phyloP scores from a whole-genome alignment of 2,329 filamentous ascomycete species.

The Cadophora malorum region DNA sequence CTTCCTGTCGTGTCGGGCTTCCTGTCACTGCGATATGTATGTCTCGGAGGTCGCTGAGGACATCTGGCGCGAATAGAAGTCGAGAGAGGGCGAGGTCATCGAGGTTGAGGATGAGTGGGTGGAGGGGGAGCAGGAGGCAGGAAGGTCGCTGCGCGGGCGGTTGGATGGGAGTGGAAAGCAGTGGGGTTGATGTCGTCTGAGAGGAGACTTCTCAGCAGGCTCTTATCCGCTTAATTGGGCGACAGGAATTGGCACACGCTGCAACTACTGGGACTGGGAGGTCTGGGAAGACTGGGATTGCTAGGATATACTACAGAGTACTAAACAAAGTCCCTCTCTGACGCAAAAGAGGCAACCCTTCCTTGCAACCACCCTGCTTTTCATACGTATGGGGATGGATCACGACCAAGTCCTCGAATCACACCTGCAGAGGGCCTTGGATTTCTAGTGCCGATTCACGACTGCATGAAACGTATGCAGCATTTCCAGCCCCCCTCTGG shows the following conservation, averaged over 20 bases:
- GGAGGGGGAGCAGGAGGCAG: neutral
- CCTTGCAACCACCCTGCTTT: constrained; percentile 1
- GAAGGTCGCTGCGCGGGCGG: too few species aligned
- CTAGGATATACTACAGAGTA: neutral
- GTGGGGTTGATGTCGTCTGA: neutral
- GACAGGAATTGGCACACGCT: neutral
- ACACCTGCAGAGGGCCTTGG: neutral
- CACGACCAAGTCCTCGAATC: constrained; percentile 11
- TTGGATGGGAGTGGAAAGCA: neutral
- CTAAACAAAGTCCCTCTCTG: neutral
- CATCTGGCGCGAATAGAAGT: constrained; percentile 21
- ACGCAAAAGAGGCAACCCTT: constrained; percentile 13
- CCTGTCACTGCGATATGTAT: constrained; percentile 15
- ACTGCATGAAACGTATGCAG: constrained; percentile 27
- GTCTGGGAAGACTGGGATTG: neutral
- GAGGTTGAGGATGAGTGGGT: neutral
- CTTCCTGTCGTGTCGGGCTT: constrained; percentile 11
- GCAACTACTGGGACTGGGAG: neutral
- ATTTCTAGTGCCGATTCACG: constrained; percentile 15
- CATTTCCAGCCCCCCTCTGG: constrained; percentile 1
- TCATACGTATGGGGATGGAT: neutral
- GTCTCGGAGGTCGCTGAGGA: constrained; percentile 16
- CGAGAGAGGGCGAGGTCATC: neutral
- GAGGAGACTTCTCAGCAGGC: neutral
- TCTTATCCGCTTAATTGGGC: constrained; percentile 15